Percentiles rank a stretch among this genome's conserved stretches.
These are phyloP conservation scores for Globisporangium ultimum DNA, from an alignment of 352 stramenopile species.

Conservation along the genomic window DNA sequence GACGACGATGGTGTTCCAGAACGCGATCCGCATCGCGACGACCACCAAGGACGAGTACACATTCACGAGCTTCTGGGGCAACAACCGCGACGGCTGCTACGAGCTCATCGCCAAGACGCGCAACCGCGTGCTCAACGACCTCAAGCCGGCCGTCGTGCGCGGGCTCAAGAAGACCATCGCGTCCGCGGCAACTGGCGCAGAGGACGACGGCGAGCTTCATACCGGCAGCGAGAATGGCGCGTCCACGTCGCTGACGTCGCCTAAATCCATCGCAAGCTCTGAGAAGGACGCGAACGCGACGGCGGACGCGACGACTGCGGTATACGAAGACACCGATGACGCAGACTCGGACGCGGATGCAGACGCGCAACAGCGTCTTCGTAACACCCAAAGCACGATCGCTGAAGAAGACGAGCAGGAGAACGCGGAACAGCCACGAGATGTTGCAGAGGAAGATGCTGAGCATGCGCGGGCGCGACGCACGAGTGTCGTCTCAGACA, in stretches of 20 bases:
- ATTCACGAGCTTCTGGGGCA: constrained; percentile 85
- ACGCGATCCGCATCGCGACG: constrained; percentile 67
- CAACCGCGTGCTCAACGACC: constrained; percentile 34
- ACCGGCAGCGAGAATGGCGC: not conserved
- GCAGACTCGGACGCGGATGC: constrained; percentile 2
- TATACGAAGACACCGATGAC: constrained; percentile 9
- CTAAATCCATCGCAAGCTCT: not conserved
- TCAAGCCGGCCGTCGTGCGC: constrained; percentile 3
- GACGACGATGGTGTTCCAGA: constrained; percentile 80
- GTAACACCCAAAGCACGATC: constrained; percentile 1
- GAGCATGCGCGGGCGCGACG: constrained; percentile 15
- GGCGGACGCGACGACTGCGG: not conserved
- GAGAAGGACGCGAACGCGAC: not conserved
- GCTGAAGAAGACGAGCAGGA: not conserved
- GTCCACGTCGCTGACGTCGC: not conserved
- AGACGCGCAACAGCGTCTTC: constrained; percentile 1
- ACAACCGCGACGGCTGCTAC: constrained; percentile 76
- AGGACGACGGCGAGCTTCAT: not conserved
- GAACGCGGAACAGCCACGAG: not conserved
- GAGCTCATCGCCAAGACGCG: constrained; percentile 72
- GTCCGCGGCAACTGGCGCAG: not conserved
- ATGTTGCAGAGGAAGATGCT: not conserved
- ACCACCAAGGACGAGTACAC: constrained; percentile 71
- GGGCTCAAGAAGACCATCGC: not conserved
- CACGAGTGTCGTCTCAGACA: constrained; percentile 56